Evolutionary conservation across 75 land plant species (phyloP).

Genomic region (Sequoiadendron giganteum): DNA sequence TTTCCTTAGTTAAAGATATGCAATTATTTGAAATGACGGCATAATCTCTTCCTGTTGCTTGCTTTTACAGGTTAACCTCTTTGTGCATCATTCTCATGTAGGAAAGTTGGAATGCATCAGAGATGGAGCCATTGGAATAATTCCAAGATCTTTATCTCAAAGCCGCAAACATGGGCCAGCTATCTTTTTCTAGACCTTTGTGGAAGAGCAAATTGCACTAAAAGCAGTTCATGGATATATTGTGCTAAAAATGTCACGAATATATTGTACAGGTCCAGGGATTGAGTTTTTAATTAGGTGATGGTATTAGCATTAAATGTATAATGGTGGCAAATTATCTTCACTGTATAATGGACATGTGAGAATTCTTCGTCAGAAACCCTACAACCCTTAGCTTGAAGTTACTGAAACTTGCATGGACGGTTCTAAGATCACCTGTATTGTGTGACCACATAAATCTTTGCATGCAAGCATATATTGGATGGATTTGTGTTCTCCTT

Average conservation of each 20-base stretch:
- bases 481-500: background rate
- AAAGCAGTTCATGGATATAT: background rate
- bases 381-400: background rate
- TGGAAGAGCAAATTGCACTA: background rate
- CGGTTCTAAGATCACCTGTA: background rate
- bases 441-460: background rate
- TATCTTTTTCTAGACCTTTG: background rate
- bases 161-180: background rate
- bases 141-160: constrained; percentile 6
- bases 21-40: background rate
- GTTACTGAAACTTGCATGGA: background rate
- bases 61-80: constrained; percentile 77
- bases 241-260: background rate
- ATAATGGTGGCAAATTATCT: background rate
- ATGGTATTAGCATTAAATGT: background rate
- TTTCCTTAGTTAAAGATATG: background rate
- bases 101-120: constrained; percentile 77
- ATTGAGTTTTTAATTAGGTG: background rate
- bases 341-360: background rate
- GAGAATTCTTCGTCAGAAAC: background rate
- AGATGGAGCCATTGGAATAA: constrained; percentile 46
- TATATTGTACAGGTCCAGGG: background rate
- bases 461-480: background rate
- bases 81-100: constrained; percentile 84
- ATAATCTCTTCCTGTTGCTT: background rate